Conservation (phyloP, 2,329 filamentous ascomycete species). For the Coniochaeta hoffmannii region DNA sequence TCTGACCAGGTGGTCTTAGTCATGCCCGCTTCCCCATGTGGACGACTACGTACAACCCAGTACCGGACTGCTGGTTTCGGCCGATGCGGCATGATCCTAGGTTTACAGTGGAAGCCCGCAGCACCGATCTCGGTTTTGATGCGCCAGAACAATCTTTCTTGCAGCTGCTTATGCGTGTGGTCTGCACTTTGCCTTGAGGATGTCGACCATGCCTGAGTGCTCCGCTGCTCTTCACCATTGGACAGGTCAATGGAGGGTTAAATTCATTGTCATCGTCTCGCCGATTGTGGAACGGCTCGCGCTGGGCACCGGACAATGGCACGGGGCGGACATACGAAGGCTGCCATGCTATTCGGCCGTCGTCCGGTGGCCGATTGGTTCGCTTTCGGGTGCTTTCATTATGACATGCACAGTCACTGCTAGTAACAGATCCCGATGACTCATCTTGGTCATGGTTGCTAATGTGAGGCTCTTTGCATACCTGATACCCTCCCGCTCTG, state of each 20-base stretch:
- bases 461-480: no score
- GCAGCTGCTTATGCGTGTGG: background rate
- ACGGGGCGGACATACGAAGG: background rate
- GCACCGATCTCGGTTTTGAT: background rate
- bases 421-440: no score
- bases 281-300: background rate
- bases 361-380: background rate
- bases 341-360: background rate
- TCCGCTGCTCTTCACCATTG: background rate
- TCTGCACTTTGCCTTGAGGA: background rate
- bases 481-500: no score
- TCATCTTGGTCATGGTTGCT: no score
- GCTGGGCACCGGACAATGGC: background rate
- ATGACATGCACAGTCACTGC: no score
- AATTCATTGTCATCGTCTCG: background rate
- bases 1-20: no score
- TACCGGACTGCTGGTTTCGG: background rate
- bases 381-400: background rate
- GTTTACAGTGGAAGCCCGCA: background rate
- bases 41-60: background rate
- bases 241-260: background rate
- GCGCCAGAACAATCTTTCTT: background rate
- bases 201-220: background rate
- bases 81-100: background rate
- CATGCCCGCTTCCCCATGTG: background rate